These are phyloP conservation scores for Diaporthe ampelina DNA, from an alignment of 2,329 filamentous ascomycete genomes.

Conservation along the genomic window DNA sequence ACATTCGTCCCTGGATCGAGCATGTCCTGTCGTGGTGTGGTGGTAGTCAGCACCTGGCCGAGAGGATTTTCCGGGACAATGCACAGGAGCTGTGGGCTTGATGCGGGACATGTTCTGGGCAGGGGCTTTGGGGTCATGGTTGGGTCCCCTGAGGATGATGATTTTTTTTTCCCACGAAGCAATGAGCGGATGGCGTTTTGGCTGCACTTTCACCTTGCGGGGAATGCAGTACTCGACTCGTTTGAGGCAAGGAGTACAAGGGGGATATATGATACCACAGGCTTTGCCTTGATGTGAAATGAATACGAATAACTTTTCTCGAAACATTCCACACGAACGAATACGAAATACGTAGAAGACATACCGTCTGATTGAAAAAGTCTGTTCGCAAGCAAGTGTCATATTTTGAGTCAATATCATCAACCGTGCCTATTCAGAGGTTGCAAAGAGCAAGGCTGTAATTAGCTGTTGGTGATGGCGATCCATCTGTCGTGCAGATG, in stretches of 20 bases:
- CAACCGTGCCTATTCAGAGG: neutral
- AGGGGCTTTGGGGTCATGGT: neutral
- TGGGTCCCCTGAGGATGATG: neutral
- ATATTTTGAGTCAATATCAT: neutral
- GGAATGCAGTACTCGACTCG: neutral
- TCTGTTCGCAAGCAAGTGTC: neutral
- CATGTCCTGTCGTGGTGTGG: conserved; percentile 67
- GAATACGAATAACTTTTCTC: neutral
- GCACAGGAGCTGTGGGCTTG: conserved; percentile 63
- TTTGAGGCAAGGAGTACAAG: neutral
- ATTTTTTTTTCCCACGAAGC: conserved; percentile 2
- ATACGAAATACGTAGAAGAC: neutral
- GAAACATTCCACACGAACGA: neutral
- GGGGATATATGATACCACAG: conserved; percentile 25
- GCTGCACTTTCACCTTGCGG: neutral
- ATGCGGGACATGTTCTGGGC: neutral
- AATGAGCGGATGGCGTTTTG: conserved; percentile 34
- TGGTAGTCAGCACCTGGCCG: conserved; percentile 57
- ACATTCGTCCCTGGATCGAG: conserved; percentile 68
- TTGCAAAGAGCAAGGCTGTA: neutral
- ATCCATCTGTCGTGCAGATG: too few relatives aligned
- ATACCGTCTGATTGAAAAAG: neutral
- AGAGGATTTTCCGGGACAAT: conserved; percentile 68
- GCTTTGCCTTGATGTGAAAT: conserved; percentile 16
- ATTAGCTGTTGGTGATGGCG: too few relatives aligned